phyloP scores from a whole-genome alignment of 2,329 filamentous ascomycete species.

The Fusarium pseudonygamai region DNA sequence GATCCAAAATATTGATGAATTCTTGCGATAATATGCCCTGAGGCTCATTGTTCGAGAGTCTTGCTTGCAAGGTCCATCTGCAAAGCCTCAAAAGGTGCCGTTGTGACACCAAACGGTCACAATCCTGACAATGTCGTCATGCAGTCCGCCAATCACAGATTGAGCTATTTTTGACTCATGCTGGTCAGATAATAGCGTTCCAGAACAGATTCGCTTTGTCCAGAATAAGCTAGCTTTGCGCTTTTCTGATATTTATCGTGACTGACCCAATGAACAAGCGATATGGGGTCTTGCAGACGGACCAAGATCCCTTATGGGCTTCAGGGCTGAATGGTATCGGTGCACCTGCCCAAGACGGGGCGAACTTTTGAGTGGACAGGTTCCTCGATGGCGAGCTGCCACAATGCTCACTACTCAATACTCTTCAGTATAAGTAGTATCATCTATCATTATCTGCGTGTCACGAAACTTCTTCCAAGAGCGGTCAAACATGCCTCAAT shows the following conservation, averaged over 20 bases:
- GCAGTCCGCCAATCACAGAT: not conserved
- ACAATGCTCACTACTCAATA: not conserved
- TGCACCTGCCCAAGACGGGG: not conserved
- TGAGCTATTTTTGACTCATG: not conserved
- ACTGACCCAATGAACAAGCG: not conserved
- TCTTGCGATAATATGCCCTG: not conserved
- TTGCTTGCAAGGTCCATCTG: not conserved
- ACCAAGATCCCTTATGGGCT: not conserved
- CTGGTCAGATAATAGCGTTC: not conserved
- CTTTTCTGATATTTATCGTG: not conserved
- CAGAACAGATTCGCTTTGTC: not conserved
- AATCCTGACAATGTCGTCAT: not conserved
- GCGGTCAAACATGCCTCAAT: not conserved
- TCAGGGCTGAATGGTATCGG: not conserved
- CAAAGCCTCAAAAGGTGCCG: not conserved
- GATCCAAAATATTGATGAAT: not conserved
- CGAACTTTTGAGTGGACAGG: not conserved
- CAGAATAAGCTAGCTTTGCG: constrained; percentile 11
- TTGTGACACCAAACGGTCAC: not conserved
- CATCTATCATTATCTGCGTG: not conserved
- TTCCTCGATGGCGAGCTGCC: not conserved
- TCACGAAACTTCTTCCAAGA: not conserved
- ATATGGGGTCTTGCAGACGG: not conserved
- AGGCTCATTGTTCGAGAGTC: too few species aligned
- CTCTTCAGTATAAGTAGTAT: not conserved